These are phyloP conservation scores for Colletotrichum salicis DNA, from an alignment of 2,329 filamentous ascomycete species.

Conservation along the genomic window DNA sequence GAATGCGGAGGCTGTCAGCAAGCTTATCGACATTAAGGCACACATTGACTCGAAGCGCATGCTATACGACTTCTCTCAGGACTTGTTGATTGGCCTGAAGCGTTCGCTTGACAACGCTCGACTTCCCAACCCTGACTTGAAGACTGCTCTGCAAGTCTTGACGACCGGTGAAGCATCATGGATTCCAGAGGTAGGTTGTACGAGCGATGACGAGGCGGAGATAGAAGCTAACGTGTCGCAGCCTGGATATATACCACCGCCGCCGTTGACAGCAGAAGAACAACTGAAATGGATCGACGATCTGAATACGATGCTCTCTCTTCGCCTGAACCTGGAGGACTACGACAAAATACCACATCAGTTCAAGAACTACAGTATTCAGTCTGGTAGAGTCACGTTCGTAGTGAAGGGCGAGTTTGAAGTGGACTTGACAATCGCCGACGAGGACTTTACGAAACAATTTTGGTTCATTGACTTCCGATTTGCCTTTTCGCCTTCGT, in stretches of 20 bases:
- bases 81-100: conserved; percentile 77
- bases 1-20: conserved; percentile 81
- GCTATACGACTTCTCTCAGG: conserved; percentile 69
- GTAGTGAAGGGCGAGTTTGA: conserved; percentile 86
- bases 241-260: conserved; percentile 81
- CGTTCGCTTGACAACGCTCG: conserved; percentile 76
- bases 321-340: conserved; percentile 87
- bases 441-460: conserved; percentile 83
- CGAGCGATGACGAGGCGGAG: background rate
- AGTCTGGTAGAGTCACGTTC: conserved; percentile 91
- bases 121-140: conserved; percentile 89
- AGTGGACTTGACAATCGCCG: conserved; percentile 88
- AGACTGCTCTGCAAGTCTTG: conserved; percentile 86
- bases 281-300: conserved; percentile 80
- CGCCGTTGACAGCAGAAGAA: conserved; percentile 75
- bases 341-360: conserved; percentile 78
- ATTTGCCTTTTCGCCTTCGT: conserved; percentile 80
- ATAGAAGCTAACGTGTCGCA: conserved; percentile 44
- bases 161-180: conserved; percentile 80
- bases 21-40: conserved; percentile 85
- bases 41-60: conserved; percentile 75
- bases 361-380: conserved; percentile 81
- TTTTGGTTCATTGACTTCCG: conserved; percentile 96
- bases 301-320: conserved; percentile 83
- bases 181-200: conserved; percentile 77